Evolutionary conservation across 306 rosid genomes (phyloP).

Genomic region (Benincasa hispida): DNA sequence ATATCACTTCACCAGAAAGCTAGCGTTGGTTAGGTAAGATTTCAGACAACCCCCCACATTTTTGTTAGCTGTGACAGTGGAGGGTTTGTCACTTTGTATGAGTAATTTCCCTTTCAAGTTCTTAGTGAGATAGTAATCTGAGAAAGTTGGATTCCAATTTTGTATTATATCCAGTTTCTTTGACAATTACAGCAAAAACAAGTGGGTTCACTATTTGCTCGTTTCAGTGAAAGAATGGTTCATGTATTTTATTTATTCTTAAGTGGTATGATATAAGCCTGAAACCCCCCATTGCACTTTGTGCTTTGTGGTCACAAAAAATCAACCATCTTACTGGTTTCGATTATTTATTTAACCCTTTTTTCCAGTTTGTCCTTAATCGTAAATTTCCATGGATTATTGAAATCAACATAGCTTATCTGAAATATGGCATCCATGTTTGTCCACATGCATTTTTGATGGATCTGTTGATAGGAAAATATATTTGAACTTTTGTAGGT

Average conservation of each 20-base stretch:
- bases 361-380: neutral
- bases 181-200: neutral
- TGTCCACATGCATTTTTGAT: neutral
- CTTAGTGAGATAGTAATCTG: neutral
- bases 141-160: neutral
- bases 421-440: too few species aligned
- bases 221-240: neutral
- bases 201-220: neutral
- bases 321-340: too few species aligned
- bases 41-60: neutral
- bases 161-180: neutral
- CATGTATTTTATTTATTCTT: neutral
- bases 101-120: neutral
- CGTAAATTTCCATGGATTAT: too few species aligned
- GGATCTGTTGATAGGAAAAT: too few species aligned
- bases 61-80: neutral
- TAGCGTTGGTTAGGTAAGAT: neutral
- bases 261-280: neutral
- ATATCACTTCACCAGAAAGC: neutral
- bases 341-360: too few species aligned
- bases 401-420: too few species aligned
- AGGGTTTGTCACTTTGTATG: neutral
- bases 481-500: too few species aligned
- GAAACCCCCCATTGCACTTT: too few species aligned
- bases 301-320: too few species aligned